phyloP scores from a whole-genome alignment of 495 filamentous ascomycete genomes.

The Neurospora sp. region DNA sequence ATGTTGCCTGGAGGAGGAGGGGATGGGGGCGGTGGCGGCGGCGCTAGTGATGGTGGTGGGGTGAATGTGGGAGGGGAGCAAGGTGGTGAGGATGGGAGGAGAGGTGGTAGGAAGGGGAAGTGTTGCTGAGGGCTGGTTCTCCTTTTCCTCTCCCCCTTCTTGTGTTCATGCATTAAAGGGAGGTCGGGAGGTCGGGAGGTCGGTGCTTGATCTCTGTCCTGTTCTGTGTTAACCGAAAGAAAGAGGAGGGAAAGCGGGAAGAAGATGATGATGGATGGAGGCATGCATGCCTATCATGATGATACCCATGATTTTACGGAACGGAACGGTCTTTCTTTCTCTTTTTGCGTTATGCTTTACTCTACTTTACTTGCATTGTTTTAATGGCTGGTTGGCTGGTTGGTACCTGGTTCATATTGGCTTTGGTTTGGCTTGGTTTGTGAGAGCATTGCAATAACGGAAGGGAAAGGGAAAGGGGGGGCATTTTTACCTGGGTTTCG shows the following conservation, averaged over 20 bases:
- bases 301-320: not conserved
- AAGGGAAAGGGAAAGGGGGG: not conserved
- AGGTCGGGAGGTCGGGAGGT: not conserved
- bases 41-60: not conserved
- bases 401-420: not conserved
- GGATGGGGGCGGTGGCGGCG: not conserved
- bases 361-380: not conserved
- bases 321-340: not conserved
- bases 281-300: not conserved
- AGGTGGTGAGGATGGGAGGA: not conserved
- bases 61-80: not conserved
- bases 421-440: not conserved
- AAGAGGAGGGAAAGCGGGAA: not conserved
- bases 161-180: not conserved
- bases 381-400: not conserved
- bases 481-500: not conserved
- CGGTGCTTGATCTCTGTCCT: not conserved
- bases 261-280: not conserved
- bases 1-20: not conserved
- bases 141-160: not conserved
- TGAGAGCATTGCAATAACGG: not conserved
- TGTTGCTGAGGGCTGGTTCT: not conserved
- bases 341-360: not conserved
- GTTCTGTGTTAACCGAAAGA: not conserved
- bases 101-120: not conserved